Base-by-base conservation (phyloP, 306 rosid species). In the Lotus japonicus region DNA sequence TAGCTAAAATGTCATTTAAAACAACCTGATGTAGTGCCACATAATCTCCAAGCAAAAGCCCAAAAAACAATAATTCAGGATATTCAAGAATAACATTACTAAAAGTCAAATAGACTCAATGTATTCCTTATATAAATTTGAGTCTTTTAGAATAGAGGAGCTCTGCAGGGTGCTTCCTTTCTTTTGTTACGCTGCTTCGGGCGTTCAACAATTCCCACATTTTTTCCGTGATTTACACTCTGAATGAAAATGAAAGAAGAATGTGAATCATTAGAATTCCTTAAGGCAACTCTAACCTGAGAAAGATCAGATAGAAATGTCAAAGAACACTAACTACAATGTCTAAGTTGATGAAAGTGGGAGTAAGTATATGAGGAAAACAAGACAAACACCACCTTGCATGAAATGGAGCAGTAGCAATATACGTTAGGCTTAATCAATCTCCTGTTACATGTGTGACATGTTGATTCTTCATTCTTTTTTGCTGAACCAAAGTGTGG, bases 91-190 rank as follows among this genome's bases (percentile, higher is more conserved):
- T 13, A 12, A 38, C 51, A 11, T 26, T 42, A n/a, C 35, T 43
- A 26, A 35, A 56, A 10, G 33, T 6, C 31, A 10, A 11, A 19
- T 18, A 16, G 31, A 42, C 31, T 31, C 17, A 33, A n/a, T 45
- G 5, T 7, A 23, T 33, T 43, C 36, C 5, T 31, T 23, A 12
- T 44, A 16, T 11, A 58, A 48, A 48, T 17, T 58, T 31, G 7
- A 5, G 46, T 50, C 42, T 53, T 68, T 74, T 16, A 76, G 52
- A 65, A 71, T 23, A 75, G 36, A 26, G 78, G 84, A 70, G 84
- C 71, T 36, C 78, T 75, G 9, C 28, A 5, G 13, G 84, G 81
- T 65, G 43, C 71, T 76, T 81, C 68, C 62, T 80, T 80, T 71
- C 84, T 70, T 38, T 58, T 58, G 13, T 58, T 35, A 3, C 6